Evolutionary conservation across 352 stramenopile species (phyloP).

Genomic region (Lagenidium giganteum): DNA sequence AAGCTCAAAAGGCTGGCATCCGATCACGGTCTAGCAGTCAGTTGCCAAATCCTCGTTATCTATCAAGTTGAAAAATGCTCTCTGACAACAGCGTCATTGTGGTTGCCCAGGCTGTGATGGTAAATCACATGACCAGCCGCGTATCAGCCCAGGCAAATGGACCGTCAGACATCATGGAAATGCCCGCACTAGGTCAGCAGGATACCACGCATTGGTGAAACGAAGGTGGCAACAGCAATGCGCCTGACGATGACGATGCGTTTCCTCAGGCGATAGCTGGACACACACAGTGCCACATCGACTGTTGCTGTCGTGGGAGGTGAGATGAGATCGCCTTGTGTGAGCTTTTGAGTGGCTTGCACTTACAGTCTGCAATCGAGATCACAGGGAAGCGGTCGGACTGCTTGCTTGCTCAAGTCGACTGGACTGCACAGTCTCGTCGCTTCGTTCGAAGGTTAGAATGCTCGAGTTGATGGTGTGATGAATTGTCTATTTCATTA

Average conservation of each 20-base stretch:
- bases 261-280: slow-evolving; percentile 58
- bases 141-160: no score
- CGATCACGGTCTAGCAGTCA: slow-evolving; percentile 24
- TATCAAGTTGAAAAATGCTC: not conserved
- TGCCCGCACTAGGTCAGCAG: slow-evolving; percentile 30
- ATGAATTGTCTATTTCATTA: no score
- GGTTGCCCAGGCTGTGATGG: slow-evolving; percentile 61
- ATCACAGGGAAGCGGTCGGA: slow-evolving; percentile 25
- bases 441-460: no score
- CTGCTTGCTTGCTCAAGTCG: slow-evolving; percentile 48
- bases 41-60: not conserved
- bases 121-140: slow-evolving; percentile 80
- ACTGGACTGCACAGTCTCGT: no score
- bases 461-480: no score
- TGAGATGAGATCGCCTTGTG: slow-evolving; percentile 10
- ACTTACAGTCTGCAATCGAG: no score
- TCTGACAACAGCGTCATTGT: no score
- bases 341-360: no score
- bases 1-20: slow-evolving; percentile 57
- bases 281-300: slow-evolving; percentile 59
- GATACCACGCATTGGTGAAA: no score
- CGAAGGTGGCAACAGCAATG: no score
- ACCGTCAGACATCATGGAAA: no score
- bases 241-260: not conserved
- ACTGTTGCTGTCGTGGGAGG: slow-evolving; percentile 62